phyloP scores from a whole-genome alignment of 2,329 filamentous ascomycete species.

The Fusarium succisae region DNA sequence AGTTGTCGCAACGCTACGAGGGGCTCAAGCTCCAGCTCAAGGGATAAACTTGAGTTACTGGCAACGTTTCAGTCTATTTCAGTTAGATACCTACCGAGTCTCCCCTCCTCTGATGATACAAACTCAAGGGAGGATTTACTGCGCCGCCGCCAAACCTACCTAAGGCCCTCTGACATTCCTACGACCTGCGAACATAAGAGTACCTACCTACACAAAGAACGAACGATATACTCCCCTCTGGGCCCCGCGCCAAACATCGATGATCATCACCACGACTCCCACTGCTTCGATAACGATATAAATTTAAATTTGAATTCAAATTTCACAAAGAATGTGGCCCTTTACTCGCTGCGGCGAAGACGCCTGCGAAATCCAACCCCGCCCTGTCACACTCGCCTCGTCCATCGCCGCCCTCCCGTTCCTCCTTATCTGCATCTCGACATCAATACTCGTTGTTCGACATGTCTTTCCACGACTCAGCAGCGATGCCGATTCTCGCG shows the following conservation, averaged over 20 bases:
- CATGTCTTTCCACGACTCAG: conserved; percentile 80
- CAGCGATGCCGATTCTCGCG: conserved; percentile 56
- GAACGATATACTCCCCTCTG: neutral
- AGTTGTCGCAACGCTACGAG: conserved; percentile 20
- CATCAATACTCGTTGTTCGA: conserved; percentile 70
- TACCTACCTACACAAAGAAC: neutral
- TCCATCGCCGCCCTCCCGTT: conserved; percentile 75
- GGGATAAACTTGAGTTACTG: neutral
- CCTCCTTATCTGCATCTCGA: conserved; percentile 72
- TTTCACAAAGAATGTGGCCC: conserved; percentile 48
- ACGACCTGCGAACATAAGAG: neutral
- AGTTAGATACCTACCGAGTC: neutral
- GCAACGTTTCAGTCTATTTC: conserved; percentile 10
- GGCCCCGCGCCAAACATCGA: conserved; percentile 11
- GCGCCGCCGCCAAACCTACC: neutral
- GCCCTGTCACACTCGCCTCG: conserved; percentile 54
- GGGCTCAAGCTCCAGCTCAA: neutral
- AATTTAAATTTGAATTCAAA: neutral
- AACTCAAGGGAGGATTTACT: conserved; percentile 14
- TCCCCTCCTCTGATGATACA: neutral
- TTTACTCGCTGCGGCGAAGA: conserved; percentile 64
- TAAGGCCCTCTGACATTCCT: neutral
- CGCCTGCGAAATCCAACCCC: conserved; percentile 60
- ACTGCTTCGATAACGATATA: neutral
- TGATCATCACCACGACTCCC: neutral